These are phyloP conservation scores for Tausonia pullulans DNA, from an alignment of 1,284 basidiomycete genomes.

Conservation along the genomic window DNA sequence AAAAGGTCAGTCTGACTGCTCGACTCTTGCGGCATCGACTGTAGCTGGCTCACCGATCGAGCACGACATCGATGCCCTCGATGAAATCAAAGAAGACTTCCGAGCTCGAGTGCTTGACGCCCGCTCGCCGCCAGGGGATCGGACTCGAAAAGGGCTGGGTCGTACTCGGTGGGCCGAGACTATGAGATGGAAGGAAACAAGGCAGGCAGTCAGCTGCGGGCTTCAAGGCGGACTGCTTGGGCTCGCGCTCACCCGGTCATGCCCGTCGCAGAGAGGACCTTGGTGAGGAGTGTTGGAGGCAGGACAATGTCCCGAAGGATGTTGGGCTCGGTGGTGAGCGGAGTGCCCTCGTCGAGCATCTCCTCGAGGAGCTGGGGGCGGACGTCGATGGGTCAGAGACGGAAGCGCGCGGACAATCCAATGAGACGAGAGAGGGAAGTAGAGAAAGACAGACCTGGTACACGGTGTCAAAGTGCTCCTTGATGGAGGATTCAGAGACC, in stretches of 20 bases:
- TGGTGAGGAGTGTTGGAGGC: conserved; percentile 71
- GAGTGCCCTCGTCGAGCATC: conserved; percentile 86
- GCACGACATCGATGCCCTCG: conserved; percentile 70
- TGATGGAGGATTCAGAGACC: conserved; percentile 54
- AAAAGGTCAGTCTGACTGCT: no score
- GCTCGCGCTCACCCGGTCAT: conserved; percentile 38
- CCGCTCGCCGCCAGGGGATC: conserved; percentile 85
- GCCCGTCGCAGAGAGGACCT: conserved; percentile 55
- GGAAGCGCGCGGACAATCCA: not conserved
- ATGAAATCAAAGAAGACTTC: conserved; percentile 89
- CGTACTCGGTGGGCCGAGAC: conserved; percentile 31
- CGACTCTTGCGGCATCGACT: no score
- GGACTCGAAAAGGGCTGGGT: conserved; percentile 68
- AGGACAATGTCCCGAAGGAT: conserved; percentile 85
- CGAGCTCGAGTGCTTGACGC: conserved; percentile 74
- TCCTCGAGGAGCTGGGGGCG: conserved; percentile 72
- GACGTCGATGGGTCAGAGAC: not conserved
- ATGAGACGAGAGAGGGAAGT: not conserved
- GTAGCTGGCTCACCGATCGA: conserved; percentile 54
- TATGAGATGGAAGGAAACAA: conserved; percentile 16
- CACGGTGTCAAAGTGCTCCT: conserved; percentile 90
- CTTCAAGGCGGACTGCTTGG: conserved; percentile 22
- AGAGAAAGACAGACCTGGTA: conserved; percentile 56
- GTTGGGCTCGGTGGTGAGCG: conserved; percentile 85
- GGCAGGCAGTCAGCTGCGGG: conserved; percentile 26